phyloP scores from a whole-genome alignment of 2,329 filamentous ascomycete genomes.

The Dryadomyces sulphureus region DNA sequence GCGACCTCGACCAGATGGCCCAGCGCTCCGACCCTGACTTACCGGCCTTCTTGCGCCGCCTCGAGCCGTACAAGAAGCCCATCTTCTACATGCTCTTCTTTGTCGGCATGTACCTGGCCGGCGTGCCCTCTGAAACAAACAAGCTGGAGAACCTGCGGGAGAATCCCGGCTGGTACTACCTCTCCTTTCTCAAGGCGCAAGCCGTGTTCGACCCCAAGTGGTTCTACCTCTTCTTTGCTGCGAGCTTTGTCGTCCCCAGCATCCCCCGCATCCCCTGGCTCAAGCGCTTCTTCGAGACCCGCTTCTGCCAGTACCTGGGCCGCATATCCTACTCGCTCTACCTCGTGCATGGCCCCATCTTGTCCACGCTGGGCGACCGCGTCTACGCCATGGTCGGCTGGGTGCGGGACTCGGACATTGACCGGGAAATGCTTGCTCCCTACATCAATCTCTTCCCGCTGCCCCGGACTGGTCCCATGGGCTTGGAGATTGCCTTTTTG shows the following conservation, averaged over 20 bases:
- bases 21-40: slow-evolving; percentile 25
- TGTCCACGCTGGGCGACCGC: slow-evolving; percentile 45
- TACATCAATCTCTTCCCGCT: slow-evolving; percentile 44
- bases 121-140: slow-evolving; percentile 37
- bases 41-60: slow-evolving; percentile 28
- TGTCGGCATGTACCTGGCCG: slow-evolving; percentile 41
- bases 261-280: slow-evolving; percentile 43
- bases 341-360: slow-evolving; percentile 47
- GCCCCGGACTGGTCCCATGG: slow-evolving; percentile 39
- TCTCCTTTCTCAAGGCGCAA: slow-evolving; percentile 48
- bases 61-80: slow-evolving; percentile 32
- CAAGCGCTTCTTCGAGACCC: slow-evolving; percentile 41
- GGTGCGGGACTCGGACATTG: slow-evolving; percentile 20
- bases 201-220: slow-evolving; percentile 52
- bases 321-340: slow-evolving; percentile 49
- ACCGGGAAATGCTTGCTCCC: slow-evolving; percentile 30
- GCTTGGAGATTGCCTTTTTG: slow-evolving; percentile 45
- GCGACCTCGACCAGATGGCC: slow-evolving; percentile 44
- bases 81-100: slow-evolving; percentile 39
- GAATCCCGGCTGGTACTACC: slow-evolving; percentile 44
- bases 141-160: slow-evolving; percentile 33
- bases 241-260: slow-evolving; percentile 38
- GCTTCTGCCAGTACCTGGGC: slow-evolving; percentile 46
- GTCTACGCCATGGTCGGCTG: slow-evolving; percentile 48
- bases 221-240: slow-evolving; percentile 51